phyloP scores from a whole-genome alignment of 2,329 filamentous ascomycete genomes.

The Magnaporthales sp. region DNA sequence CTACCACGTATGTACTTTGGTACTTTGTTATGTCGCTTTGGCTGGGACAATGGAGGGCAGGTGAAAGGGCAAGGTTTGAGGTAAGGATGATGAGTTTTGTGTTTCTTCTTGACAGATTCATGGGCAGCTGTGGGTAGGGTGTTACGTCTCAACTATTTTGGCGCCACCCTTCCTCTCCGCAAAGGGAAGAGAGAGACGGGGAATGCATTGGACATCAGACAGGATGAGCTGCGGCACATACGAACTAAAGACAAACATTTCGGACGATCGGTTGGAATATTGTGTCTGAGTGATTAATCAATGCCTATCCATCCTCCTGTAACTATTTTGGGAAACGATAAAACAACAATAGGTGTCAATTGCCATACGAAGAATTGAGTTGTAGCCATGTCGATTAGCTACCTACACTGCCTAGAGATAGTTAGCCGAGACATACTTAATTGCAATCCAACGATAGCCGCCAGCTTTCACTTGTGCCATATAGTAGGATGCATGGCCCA shows the following conservation, averaged over 20 bases:
- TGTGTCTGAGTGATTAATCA: neutral
- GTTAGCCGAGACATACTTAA: neutral
- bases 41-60: neutral
- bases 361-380: neutral
- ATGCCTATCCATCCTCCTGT: neutral
- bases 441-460: neutral
- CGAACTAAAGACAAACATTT: neutral
- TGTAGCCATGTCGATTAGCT: too few species aligned
- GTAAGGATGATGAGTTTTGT: neutral
- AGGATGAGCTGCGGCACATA: neutral
- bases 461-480: neutral
- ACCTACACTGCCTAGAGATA: too few species aligned
- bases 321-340: neutral
- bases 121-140: neutral
- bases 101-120: neutral
- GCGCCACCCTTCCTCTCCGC: neutral
- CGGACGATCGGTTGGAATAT: too few species aligned
- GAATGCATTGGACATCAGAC: neutral
- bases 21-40: neutral
- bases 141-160: neutral
- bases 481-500: neutral
- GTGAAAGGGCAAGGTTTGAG: neutral
- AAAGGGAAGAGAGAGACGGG: neutral
- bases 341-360: neutral
- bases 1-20: neutral